Evolutionary conservation across 345 rosid genomes (phyloP), one percentile per base, ranked within the genome.

Genomic region (Citrus hindsii): DNA sequence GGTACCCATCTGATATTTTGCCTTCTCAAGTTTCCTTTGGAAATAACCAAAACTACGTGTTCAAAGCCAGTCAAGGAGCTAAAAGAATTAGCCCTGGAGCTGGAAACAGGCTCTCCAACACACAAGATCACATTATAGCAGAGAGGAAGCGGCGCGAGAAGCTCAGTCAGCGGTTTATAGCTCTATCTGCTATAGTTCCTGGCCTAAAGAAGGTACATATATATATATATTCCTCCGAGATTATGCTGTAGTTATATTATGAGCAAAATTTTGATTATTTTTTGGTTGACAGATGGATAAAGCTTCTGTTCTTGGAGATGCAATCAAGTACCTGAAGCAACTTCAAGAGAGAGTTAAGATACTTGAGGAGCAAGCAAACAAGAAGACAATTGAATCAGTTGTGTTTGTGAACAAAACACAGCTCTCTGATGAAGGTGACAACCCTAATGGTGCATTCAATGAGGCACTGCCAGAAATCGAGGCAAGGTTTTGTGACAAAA

Each of bases 271-370:
- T 42, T 51, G 42, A 21, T 12, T 30, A 4, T 14, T 21, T 37
- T 71, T 5, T 5, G n/a, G 22, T 69, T 60, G 24, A 32, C 79
- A 95, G 99, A 91, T 82, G 96, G 99, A 95, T 81, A 95, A 95
- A 80, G 96, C 94, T 84, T 93, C 99, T 24, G 98, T 95, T 82
- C 92, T 95, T 75, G 94, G 93, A 58, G 99, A 91, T 85, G 87
- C 98, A 7, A 78, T 90, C 67, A 91, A 91, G 87, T 92, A 95
- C 89, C 71, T 95, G 86, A 93, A 95, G 69, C 87, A 88, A 64
- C 90, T 95, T 77, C 97, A 95, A 82, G 93, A 95, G 73, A 86
- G 67, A 76, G 97, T 95, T 0, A 79, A 86, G 80, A 82, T 79
- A 27, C 94, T 92, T 24, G 98, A 93, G 86, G 96, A 95, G 79